phyloP scores from a whole-genome alignment of 805 yeast species.

The Jamesozyma jinghongensis region DNA sequence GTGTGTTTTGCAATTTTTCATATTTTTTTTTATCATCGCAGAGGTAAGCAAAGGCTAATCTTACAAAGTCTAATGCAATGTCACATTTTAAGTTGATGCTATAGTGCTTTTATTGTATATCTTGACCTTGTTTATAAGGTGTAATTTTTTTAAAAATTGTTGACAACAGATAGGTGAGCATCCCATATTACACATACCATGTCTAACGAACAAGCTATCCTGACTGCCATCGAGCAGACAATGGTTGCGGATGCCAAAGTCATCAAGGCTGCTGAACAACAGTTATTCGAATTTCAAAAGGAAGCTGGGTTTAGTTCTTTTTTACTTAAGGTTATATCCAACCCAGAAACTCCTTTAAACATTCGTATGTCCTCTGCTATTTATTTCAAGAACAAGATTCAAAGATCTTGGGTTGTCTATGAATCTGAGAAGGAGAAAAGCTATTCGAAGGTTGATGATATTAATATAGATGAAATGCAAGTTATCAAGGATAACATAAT shows the following conservation, averaged over 20 bases:
- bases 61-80: no score
- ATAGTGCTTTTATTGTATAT: no score
- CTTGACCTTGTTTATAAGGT: no score
- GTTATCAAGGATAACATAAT: conserved; percentile 47
- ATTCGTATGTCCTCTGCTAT: conserved; percentile 56
- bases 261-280: conserved; percentile 46
- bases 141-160: no score
- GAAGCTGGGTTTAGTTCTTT: conserved; percentile 51
- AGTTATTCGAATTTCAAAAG: conserved; percentile 42
- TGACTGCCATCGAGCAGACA: conserved; percentile 44
- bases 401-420: conserved; percentile 55
- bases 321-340: conserved; percentile 42
- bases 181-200: conserved; percentile 6
- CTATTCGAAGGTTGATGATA: conserved; percentile 9
- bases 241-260: conserved; percentile 41
- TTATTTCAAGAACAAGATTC: conserved; percentile 56
- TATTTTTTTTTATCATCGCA: no score
- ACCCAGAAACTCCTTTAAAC: conserved; percentile 34
- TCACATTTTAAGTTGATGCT: no score
- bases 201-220: conserved; percentile 41
- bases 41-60: no score
- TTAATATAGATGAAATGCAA: conserved; percentile 42
- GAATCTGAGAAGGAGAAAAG: conserved; percentile 25
- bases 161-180: no score
- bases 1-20: no score